Evolutionary conservation across 805 yeast species (phyloP).

Genomic region (Metschnikowia orientalis): DNA sequence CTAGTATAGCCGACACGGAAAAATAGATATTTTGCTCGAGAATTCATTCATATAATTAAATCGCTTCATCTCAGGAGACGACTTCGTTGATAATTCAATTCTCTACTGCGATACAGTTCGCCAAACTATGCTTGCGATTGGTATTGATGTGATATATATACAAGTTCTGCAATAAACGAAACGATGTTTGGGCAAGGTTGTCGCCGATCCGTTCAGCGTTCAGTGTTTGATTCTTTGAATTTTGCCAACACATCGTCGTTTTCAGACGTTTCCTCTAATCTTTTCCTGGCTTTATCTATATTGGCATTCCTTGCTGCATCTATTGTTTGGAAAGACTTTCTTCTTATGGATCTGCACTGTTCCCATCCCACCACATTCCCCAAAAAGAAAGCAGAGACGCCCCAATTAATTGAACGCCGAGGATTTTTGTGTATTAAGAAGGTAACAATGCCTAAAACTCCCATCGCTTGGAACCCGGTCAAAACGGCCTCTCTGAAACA

Average conservation of each 20-base stretch:
- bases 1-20: too few species aligned
- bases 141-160: too few species aligned
- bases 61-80: too few species aligned
- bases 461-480: conserved; percentile 69
- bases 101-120: too few species aligned
- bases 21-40: too few species aligned
- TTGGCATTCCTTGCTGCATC: conserved; percentile 58
- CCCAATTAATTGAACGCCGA: conserved; percentile 71
- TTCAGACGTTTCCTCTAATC: conserved; percentile 22
- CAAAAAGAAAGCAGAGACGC: conserved; percentile 68
- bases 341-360: conserved; percentile 74
- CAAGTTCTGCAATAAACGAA: too few species aligned
- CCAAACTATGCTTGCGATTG: too few species aligned
- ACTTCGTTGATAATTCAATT: too few species aligned
- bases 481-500: conserved; percentile 78
- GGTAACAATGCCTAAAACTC: conserved; percentile 63
- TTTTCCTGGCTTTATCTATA: conserved; percentile 30
- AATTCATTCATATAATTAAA: too few species aligned
- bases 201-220: too few species aligned
- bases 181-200: too few species aligned
- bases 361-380: conserved; percentile 91
- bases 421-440: conserved; percentile 63
- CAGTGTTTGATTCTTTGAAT: conserved; percentile 19
- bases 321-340: conserved; percentile 62
- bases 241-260: conserved; percentile 25